A percentile compares a stretch with the other conserved stretches of the same genome.
These are phyloP conservation scores for Pythium aristosporum DNA, from an alignment of 352 stramenopile genomes.

Conservation along the genomic window DNA sequence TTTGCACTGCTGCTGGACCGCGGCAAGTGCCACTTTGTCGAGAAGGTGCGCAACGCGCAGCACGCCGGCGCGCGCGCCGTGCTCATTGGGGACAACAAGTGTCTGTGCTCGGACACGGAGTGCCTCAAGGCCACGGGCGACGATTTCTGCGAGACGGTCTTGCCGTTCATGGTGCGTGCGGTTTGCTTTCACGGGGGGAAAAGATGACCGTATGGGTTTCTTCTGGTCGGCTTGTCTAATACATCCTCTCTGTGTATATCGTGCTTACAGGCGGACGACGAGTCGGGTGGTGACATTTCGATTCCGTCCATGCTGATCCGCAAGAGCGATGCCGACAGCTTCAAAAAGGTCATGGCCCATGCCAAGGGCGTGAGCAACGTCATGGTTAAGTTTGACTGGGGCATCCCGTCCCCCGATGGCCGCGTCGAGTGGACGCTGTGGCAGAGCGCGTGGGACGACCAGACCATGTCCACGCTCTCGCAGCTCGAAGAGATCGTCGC, in stretches of 20 bases:
- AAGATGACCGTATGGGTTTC: background rate
- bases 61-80: slow-evolving; percentile 91
- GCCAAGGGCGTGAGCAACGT: slow-evolving; percentile 88
- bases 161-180: slow-evolving; percentile 72
- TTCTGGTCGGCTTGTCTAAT: background rate
- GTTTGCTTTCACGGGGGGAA: background rate
- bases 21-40: slow-evolving; percentile 95
- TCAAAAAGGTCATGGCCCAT: slow-evolving; percentile 89
- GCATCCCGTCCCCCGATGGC: slow-evolving; percentile 91
- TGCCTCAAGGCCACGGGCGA: slow-evolving; percentile 70
- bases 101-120: slow-evolving; percentile 89
- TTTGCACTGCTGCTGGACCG: slow-evolving; percentile 97
- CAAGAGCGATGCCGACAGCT: slow-evolving; percentile 92
- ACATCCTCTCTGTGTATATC: slow-evolving; percentile 6
- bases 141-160: slow-evolving; percentile 85
- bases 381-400: slow-evolving; percentile 96
- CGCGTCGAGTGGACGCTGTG: slow-evolving; percentile 97
- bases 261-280: slow-evolving; percentile 90
- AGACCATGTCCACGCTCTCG: slow-evolving; percentile 75
- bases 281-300: slow-evolving; percentile 94
- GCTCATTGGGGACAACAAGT: slow-evolving; percentile 97
- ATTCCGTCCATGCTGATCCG: slow-evolving; percentile 96
- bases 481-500: slow-evolving; percentile 80
- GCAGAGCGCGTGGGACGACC: slow-evolving; percentile 93
- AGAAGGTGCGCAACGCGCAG: slow-evolving; percentile 94